These are phyloP conservation scores for Ogataea nonfermentans DNA, from an alignment of 805 yeast genomes.

Conservation along the genomic window DNA sequence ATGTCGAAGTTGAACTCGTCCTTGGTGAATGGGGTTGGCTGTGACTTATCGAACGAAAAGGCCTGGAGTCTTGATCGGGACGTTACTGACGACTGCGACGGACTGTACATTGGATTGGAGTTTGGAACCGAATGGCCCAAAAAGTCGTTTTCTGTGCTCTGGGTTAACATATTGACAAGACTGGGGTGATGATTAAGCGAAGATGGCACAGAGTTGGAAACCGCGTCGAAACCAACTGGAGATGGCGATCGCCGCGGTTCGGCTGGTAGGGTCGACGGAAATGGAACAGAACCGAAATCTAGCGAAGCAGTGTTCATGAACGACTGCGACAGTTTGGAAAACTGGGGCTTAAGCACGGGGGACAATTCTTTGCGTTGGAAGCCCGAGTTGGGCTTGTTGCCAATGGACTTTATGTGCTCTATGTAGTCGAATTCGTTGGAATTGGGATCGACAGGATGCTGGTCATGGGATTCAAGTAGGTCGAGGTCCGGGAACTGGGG, in stretches of 20 bases:
- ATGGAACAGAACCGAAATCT: conserved; percentile 18
- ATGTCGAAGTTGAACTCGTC: conserved; percentile 26
- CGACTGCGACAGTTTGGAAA: conserved; percentile 31
- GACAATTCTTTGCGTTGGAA: conserved; percentile 27
- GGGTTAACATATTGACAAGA: conserved; percentile 18
- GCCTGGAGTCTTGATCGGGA: conserved; percentile 18
- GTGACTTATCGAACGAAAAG: conserved; percentile 14
- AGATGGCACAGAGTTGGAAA: conserved; percentile 24
- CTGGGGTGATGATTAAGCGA: conserved; percentile 25
- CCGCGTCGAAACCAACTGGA: conserved; percentile 23
- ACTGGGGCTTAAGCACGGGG: conserved; percentile 24
- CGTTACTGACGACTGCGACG: conserved; percentile 24
- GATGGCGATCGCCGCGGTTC: conserved; percentile 17
- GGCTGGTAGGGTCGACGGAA: conserved; percentile 7
- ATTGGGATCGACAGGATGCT: conserved; percentile 37
- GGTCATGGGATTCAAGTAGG: conserved; percentile 13
- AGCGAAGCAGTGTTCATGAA: conserved; percentile 17
- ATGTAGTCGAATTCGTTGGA: conserved; percentile 61
- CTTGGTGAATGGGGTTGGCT: conserved; percentile 10
- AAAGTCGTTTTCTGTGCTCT: conserved; percentile 9
- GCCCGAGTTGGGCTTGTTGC: conserved; percentile 25
- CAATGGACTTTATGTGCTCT: conserved; percentile 59
- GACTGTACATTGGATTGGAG: conserved; percentile 20
- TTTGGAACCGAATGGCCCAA: conserved; percentile 6
- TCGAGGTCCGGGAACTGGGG: conserved; percentile 36